phyloP scores from a whole-genome alignment of 305 asterid species.

The Fraxinus sp. region DNA sequence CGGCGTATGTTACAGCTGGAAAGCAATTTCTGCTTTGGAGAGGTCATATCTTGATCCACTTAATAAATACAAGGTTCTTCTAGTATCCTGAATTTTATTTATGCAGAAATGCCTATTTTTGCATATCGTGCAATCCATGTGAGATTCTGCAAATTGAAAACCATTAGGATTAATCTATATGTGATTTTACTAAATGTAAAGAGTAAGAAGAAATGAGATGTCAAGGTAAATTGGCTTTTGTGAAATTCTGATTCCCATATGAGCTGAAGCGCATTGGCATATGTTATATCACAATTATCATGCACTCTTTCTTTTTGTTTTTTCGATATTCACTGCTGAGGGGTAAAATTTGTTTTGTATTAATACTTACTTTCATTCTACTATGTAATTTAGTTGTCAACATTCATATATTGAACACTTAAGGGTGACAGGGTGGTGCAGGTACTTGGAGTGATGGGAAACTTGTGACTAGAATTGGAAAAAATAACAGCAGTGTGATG shows the following conservation, averaged over 20 bases:
- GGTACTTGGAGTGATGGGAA: constrained; percentile 97
- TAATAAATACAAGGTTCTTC: constrained; percentile 33
- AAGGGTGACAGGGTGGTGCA: constrained; percentile 99
- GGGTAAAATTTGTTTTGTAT: not conserved
- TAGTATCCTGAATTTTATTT: constrained; percentile 30
- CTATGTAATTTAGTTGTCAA: constrained; percentile 20
- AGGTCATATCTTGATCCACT: constrained; percentile 66
- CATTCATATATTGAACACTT: constrained; percentile 64
- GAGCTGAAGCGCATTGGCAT: not conserved
- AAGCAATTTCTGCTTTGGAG: constrained; percentile 99
- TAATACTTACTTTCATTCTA: not conserved
- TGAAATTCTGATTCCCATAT: not conserved
- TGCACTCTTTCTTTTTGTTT: not conserved
- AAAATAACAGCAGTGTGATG: constrained; percentile 69
- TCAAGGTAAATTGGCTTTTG: not conserved
- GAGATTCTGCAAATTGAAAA: constrained; percentile 20
- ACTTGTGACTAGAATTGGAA: constrained; percentile 94
- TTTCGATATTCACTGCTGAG: not conserved
- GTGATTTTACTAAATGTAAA: constrained; percentile 2
- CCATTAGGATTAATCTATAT: not conserved
- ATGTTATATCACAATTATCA: not conserved
- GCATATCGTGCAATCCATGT: constrained; percentile 12
- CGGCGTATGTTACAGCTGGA: constrained; percentile 73
- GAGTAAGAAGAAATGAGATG: not conserved
- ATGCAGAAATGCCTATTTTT: not conserved